Conservation (phyloP, 2,329 filamentous ascomycete species). For the Cordyceps javanica region DNA sequence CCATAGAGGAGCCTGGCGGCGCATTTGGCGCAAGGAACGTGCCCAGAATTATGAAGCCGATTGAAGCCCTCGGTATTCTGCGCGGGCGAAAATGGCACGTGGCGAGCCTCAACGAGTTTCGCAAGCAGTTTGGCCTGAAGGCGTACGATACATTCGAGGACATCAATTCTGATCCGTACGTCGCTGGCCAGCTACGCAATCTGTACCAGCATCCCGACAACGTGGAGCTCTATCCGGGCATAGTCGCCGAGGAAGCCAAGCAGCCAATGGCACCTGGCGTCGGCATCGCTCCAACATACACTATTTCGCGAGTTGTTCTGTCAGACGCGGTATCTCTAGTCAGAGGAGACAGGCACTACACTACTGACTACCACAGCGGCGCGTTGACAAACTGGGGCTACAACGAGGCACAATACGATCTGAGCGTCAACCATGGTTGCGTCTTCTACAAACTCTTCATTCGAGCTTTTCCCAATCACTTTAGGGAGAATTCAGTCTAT, state of each 20-base stretch:
- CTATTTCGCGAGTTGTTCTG: constrained; percentile 68
- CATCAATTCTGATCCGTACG: constrained; percentile 70
- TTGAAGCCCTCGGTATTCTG: constrained; percentile 76
- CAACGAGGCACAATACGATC: constrained; percentile 66
- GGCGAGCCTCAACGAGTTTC: constrained; percentile 76
- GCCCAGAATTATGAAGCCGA: constrained; percentile 63
- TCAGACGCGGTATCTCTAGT: constrained; percentile 76
- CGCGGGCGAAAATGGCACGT: constrained; percentile 73
- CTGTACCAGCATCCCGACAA: constrained; percentile 74
- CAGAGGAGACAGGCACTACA: constrained; percentile 73
- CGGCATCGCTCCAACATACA: constrained; percentile 69
- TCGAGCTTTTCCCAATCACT: constrained; percentile 73
- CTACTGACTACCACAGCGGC: constrained; percentile 66
- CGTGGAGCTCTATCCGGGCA: constrained; percentile 74
- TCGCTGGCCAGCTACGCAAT: constrained; percentile 58
- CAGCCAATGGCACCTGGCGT: constrained; percentile 66
- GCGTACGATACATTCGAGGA: constrained; percentile 73
- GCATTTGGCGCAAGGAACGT: constrained; percentile 69
- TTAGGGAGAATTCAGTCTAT: constrained; percentile 71
- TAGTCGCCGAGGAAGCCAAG: constrained; percentile 72
- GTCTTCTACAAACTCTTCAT: constrained; percentile 81
- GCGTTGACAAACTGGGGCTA: constrained; percentile 81
- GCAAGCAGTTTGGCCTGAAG: constrained; percentile 73
- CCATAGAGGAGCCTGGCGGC: constrained; percentile 73
- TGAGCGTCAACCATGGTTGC: constrained; percentile 71